Evolutionary conservation across 805 yeast genomes (phyloP).

Genomic region (Candida tallmaniae): DNA sequence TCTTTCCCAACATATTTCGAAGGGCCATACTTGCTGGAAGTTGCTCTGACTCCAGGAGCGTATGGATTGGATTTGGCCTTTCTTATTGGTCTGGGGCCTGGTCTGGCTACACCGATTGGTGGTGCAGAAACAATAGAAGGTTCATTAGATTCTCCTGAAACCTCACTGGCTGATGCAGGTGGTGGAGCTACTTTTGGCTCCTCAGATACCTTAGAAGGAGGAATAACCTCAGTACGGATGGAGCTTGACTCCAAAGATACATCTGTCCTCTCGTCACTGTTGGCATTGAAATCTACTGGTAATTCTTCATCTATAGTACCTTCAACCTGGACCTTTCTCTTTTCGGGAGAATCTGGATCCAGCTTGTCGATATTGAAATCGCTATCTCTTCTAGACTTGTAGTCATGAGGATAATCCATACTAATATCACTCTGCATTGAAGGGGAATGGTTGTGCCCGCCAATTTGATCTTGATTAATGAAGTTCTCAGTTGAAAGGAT

Average conservation of each 20-base stretch:
- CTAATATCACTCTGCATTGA: slow-evolving; percentile 30
- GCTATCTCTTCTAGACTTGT: slow-evolving; percentile 13
- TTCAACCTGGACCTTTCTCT: slow-evolving; percentile 3
- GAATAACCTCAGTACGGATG: background rate
- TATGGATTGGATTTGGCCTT: slow-evolving; percentile 33
- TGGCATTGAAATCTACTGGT: background rate
- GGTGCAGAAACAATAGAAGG: slow-evolving; percentile 5
- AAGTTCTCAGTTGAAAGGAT: slow-evolving; percentile 17
- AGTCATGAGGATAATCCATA: slow-evolving; percentile 25
- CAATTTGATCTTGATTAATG: slow-evolving; percentile 12
- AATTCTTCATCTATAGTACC: slow-evolving; percentile 14
- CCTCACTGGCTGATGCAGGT: background rate
- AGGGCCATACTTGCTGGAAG: slow-evolving; percentile 26
- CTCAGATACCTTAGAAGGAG: background rate
- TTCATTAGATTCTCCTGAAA: slow-evolving; percentile 6
- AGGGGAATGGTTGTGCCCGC: slow-evolving; percentile 21
- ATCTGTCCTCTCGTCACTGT: too few relatives aligned
- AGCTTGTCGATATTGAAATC: slow-evolving; percentile 1
- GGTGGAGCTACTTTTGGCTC: background rate
- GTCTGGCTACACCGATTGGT: slow-evolving; percentile 3
- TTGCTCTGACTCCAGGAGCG: slow-evolving; percentile 10
- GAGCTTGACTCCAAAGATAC: background rate
- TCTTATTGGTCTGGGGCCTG: slow-evolving; percentile 5
- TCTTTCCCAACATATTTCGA: slow-evolving; percentile 9
- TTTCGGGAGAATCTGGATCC: background rate